phyloP scores from a whole-genome alignment of 2,329 filamentous ascomycete genomes.

The Pezicula radicicola region DNA sequence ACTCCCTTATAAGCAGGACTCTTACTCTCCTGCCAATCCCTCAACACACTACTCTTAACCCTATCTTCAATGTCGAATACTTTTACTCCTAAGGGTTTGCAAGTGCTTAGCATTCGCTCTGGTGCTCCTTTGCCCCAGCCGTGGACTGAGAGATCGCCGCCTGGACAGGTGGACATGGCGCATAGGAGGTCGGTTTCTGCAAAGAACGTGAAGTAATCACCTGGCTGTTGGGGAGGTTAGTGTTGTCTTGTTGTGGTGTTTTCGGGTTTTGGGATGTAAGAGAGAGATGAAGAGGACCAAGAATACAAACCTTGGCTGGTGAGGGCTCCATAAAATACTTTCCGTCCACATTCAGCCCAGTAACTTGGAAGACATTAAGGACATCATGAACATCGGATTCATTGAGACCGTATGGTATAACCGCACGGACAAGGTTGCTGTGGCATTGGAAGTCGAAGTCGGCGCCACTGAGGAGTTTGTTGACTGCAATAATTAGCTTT shows the following conservation, averaged over 20 bases:
- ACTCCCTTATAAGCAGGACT: conserved; percentile 59
- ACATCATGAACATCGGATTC: conserved; percentile 83
- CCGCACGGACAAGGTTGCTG: conserved; percentile 73
- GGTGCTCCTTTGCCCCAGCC: conserved; percentile 69
- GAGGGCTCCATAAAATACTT: conserved; percentile 67
- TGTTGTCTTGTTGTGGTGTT: neutral
- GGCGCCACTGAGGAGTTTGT: conserved; percentile 66
- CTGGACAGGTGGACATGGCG: conserved; percentile 68
- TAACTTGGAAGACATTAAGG: conserved; percentile 83
- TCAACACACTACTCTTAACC: conserved; percentile 36
- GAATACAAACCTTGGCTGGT: no score
- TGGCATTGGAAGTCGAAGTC: conserved; percentile 82
- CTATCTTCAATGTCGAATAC: conserved; percentile 62
- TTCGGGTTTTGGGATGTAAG: no score
- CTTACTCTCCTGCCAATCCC: conserved; percentile 61
- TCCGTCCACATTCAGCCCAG: conserved; percentile 68
- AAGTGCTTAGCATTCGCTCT: conserved; percentile 66
- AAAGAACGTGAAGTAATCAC: conserved; percentile 65
- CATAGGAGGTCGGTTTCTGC: conserved; percentile 70
- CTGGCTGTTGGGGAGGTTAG: conserved; percentile 39
- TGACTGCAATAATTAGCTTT: conserved; percentile 44
- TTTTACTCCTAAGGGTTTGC: conserved; percentile 71
- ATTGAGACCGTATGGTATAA: conserved; percentile 63
- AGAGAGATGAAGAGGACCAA: neutral
- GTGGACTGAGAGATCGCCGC: conserved; percentile 79